A percentile compares a stretch with the other conserved stretches of the same genome.
phyloP scores from a whole-genome alignment of 495 filamentous ascomycete genomes.

The Aspergillus incahuasiensis region DNA sequence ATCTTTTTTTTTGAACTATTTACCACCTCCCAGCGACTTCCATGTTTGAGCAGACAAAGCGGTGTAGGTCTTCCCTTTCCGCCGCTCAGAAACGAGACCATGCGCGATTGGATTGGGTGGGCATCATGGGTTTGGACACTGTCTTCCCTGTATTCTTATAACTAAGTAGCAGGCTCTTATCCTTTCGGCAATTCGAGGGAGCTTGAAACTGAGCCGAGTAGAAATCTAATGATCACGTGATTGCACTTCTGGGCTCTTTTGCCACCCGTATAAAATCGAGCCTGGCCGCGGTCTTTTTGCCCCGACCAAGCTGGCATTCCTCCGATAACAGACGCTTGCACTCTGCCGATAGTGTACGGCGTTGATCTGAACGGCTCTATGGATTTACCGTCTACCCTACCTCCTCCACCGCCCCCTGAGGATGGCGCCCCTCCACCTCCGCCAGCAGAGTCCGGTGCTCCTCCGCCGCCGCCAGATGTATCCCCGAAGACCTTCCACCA shows the following conservation, averaged over 20 bases:
- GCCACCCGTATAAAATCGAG: conserved; percentile 2
- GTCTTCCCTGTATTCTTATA: conserved; percentile 25
- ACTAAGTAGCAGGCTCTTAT: conserved; percentile 17
- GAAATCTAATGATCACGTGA: conserved; percentile 11
- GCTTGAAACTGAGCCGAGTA: background rate
- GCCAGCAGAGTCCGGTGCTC: conserved; percentile 40
- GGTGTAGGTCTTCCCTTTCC: conserved; percentile 10
- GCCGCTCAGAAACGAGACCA: conserved; percentile 18
- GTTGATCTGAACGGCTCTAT: conserved; percentile 24
- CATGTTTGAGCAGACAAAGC: conserved; percentile 8
- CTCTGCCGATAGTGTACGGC: conserved; percentile 21
- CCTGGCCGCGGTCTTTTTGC: conserved; percentile 3
- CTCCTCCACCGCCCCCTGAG: conserved; percentile 28
- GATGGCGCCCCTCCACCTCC: conserved; percentile 56
- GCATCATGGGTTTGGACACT: conserved; percentile 23
- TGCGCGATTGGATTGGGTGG: conserved; percentile 21
- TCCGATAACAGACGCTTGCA: background rate
- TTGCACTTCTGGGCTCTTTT: background rate
- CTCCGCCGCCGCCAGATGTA: conserved; percentile 42
- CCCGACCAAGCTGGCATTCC: background rate
- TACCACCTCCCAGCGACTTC: conserved; percentile 25
- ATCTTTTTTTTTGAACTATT: conserved; percentile 21
- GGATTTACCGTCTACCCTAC: conserved; percentile 17
- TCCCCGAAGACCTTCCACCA: conserved; percentile 46
- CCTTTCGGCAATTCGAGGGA: conserved; percentile 3